Base-by-base conservation (phyloP, 441 rosid species). In the Jatropha multifida region DNA sequence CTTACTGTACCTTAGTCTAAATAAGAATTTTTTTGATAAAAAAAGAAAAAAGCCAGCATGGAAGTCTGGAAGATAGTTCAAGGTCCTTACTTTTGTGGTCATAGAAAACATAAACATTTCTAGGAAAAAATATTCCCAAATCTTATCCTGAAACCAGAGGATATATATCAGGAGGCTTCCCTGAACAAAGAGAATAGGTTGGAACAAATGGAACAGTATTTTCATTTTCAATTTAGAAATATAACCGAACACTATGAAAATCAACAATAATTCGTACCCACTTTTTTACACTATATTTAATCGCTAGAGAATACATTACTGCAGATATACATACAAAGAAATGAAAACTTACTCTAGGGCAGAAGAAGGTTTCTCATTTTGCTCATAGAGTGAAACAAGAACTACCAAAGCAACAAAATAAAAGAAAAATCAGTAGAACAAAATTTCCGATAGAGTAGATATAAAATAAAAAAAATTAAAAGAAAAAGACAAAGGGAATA, bases 301-400 rank as follows among this genome's bases (percentile, higher is more conserved):
- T 27, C 3, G 40, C 40, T 37, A 7, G 61, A 41, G 38, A 48
- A 40, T 15, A n/a, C 44, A 59, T 7, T 4, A 32, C 23, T 60
- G 62, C 9, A 66, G 20, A 67, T 41, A 56, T n/a, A 9, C 1
- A 44, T 44, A 7, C 65, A 74, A 38, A 60, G 68, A 46, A 70
- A 32, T 20, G 5, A 54, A 37, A 72, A 90, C 99, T 86, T 84
- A 93, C 98, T 95, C 99, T 66, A 87, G 81, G 72, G 96, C 97
- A 71, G 98, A 93, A 56, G 94, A 87, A 78, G 97, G 99, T 76
- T 92, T 92, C 80, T 93, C 97, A 81, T 89, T 88, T 77, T 95
- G 94, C 86, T 95, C 99, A 81, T 93, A 95, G 68, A 93, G 83
- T 41, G 94, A 80, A 78, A 92, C 96, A 77, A 95, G 81, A 79